Percentiles rank a stretch among this genome's conserved stretches.
These are phyloP conservation scores for Alternaria atra DNA, from an alignment of 2,329 filamentous ascomycete species.

Conservation along the genomic window DNA sequence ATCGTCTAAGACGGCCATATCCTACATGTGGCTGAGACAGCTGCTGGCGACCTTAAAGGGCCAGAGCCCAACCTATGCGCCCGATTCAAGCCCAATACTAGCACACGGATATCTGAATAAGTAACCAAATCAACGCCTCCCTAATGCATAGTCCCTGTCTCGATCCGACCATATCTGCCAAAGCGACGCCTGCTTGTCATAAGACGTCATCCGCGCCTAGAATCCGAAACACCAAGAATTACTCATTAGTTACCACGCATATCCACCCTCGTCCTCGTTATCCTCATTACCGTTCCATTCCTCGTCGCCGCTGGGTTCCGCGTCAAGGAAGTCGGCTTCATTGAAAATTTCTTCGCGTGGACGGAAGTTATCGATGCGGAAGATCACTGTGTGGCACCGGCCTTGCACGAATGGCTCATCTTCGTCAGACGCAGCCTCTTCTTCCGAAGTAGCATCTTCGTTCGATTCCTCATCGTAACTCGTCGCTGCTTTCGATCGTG, in stretches of 20 bases:
- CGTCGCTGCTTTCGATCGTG: conserved; percentile 33
- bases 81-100: conserved; percentile 26
- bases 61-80: conserved; percentile 31
- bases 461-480: conserved; percentile 45
- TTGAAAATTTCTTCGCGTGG: conserved; percentile 72
- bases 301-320: conserved; percentile 66
- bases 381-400: conserved; percentile 73
- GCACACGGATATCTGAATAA: conserved; percentile 24
- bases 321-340: conserved; percentile 76
- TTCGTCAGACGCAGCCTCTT: conserved; percentile 19
- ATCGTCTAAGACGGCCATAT: background rate
- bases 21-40: conserved; percentile 15
- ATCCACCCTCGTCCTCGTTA: conserved; percentile 53
- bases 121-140: conserved; percentile 23
- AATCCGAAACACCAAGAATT: background rate
- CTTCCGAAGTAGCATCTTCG: conserved; percentile 35
- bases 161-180: background rate
- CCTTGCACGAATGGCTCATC: conserved; percentile 66
- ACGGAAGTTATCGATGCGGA: conserved; percentile 79
- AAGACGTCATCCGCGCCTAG: conserved; percentile 1
- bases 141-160: conserved; percentile 23
- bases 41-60: background rate
- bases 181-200: background rate
- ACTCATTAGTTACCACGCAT: conserved; percentile 35
- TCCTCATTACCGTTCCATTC: conserved; percentile 67